Percentiles rank a stretch among this genome's conserved stretches.
These are phyloP conservation scores for Podospora tetraspora DNA, from an alignment of 495 filamentous ascomycete species.

Conservation along the genomic window DNA sequence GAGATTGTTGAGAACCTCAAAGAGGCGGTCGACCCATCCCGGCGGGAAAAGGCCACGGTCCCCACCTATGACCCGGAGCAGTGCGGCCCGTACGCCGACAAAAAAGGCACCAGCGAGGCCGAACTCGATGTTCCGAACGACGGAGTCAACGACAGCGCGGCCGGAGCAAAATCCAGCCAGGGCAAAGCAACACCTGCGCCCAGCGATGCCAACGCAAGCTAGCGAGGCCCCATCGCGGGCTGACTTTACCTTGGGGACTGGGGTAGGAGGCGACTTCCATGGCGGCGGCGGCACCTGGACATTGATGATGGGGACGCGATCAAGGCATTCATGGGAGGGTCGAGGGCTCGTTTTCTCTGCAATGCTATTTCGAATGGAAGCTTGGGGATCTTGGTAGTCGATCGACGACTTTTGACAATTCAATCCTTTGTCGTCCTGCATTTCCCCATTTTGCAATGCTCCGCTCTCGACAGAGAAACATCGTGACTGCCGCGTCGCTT, in stretches of 20 bases:
- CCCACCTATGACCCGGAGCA: constrained; percentile 22
- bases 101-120: neutral
- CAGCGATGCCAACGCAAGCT: neutral
- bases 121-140: constrained; percentile 6
- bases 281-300: neutral
- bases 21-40: constrained; percentile 22
- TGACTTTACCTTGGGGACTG: neutral
- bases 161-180: neutral
- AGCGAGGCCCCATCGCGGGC: neutral
- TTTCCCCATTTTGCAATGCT: neutral
- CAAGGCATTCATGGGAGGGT: neutral
- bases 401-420: neutral
- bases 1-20: constrained; percentile 26
- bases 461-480: neutral
- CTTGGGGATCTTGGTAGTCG: neutral
- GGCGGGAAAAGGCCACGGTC: constrained; percentile 24
- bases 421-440: neutral
- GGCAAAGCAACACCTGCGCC: neutral
- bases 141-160: neutral
- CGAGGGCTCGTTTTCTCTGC: neutral
- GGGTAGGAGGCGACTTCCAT: too few relatives aligned
- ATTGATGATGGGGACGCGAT: neutral
- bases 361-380: neutral
- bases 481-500: neutral
- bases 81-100: constrained; percentile 24